A percentile compares a stretch with the other conserved stretches of the same genome.
Evolutionary conservation across 1,139 yeast species (phyloP).

Genomic region (Debaryomycetaceae sp.): DNA sequence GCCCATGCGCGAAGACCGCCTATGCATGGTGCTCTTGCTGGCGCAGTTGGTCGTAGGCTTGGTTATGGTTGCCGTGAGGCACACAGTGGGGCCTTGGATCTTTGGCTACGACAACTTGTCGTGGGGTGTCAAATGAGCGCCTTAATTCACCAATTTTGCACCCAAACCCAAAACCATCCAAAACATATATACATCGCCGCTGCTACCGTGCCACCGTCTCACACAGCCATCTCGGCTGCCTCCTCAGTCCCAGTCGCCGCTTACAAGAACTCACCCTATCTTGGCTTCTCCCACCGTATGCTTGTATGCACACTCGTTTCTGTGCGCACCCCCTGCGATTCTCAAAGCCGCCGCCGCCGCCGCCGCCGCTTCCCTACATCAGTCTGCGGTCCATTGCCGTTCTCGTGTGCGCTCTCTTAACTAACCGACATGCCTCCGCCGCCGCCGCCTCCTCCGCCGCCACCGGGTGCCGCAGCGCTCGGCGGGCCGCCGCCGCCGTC

Average conservation of each 20-base stretch:
- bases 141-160: too few species aligned
- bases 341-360: slow-evolving; percentile 19
- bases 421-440: slow-evolving; percentile 22
- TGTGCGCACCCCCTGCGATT: slow-evolving; percentile 9
- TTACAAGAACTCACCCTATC: too few species aligned
- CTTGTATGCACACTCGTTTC: too few species aligned
- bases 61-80: slow-evolving; percentile 67
- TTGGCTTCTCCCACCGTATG: too few species aligned
- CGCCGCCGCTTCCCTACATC: slow-evolving; percentile 12
- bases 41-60: slow-evolving; percentile 67
- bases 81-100: slow-evolving; percentile 77
- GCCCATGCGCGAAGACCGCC: slow-evolving; percentile 77
- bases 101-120: slow-evolving; percentile 84
- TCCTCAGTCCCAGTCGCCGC: too few species aligned
- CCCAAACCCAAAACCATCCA: too few species aligned
- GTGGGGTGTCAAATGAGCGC: slow-evolving; percentile 39
- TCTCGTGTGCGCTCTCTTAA: not conserved
- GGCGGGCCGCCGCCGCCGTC: slow-evolving; percentile 31
- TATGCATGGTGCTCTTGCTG: slow-evolving; percentile 56
- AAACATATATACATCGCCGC: too few species aligned
- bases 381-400: too few species aligned
- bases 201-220: too few species aligned
- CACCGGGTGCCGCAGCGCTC: slow-evolving; percentile 17
- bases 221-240: too few species aligned
- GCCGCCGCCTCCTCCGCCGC: slow-evolving; percentile 43